phyloP scores from a whole-genome alignment of 2,329 filamentous ascomycete species.

The Apiospora saccharicola region DNA sequence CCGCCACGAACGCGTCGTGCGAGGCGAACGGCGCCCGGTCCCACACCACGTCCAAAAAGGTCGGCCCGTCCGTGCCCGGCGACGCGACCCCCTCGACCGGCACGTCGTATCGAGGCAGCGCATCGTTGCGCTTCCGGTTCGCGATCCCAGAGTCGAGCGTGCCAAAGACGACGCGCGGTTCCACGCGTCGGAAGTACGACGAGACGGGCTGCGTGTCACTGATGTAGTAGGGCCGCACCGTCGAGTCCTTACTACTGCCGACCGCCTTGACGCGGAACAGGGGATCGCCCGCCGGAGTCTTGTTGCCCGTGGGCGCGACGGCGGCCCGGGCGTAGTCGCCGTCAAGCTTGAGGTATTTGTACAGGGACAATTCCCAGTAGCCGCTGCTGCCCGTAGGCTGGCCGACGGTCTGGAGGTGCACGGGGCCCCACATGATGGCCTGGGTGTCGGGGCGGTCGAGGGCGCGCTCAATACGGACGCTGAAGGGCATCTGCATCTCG shows the following conservation, averaged over 20 bases:
- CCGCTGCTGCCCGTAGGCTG: slow-evolving; percentile 29
- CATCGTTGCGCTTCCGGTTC: slow-evolving; percentile 42
- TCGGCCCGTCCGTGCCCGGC: slow-evolving; percentile 42
- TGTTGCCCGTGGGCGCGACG: slow-evolving; percentile 32
- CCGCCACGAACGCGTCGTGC: slow-evolving; percentile 37
- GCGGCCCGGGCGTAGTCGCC: slow-evolving; percentile 40
- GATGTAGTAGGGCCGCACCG: slow-evolving; percentile 42
- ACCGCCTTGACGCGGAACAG: slow-evolving; percentile 30
- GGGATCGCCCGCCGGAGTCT: slow-evolving; percentile 35
- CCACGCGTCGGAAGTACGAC: slow-evolving; percentile 42
- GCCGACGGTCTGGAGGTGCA: slow-evolving; percentile 41
- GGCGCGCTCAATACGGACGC: slow-evolving; percentile 40
- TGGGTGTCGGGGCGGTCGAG: slow-evolving; percentile 44
- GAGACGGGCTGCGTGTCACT: slow-evolving; percentile 40
- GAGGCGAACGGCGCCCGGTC: slow-evolving; percentile 40
- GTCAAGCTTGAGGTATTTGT: slow-evolving; percentile 40
- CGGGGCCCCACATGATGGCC: slow-evolving; percentile 42
- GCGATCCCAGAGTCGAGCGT: slow-evolving; percentile 36
- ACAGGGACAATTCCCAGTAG: slow-evolving; percentile 41
- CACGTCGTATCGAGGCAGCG: slow-evolving; percentile 41
- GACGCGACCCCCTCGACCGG: slow-evolving; percentile 40
- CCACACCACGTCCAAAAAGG: slow-evolving; percentile 43
- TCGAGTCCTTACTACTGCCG: slow-evolving; percentile 31
- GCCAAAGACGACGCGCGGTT: slow-evolving; percentile 42
- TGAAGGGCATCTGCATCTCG: slow-evolving; percentile 42